A percentile compares a stretch with the other conserved stretches of the same genome.
Conservation (phyloP, 179 eudicot genomes). For the Gypsophila paniculata region DNA sequence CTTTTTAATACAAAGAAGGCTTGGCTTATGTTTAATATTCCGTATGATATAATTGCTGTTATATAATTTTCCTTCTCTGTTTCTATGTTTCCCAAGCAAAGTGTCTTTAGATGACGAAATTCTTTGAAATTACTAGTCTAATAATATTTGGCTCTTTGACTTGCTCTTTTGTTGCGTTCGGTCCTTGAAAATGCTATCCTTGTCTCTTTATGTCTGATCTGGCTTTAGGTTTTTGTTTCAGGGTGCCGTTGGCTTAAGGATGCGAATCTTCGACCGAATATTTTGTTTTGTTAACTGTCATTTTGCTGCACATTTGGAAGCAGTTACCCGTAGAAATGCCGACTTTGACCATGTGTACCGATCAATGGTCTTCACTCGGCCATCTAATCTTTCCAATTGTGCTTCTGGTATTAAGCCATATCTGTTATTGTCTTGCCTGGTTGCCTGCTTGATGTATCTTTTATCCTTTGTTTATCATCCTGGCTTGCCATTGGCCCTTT, state of each 20-base stretch:
- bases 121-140: neutral
- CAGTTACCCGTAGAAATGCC: constrained; percentile 88
- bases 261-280: constrained; percentile 78
- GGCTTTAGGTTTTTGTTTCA: constrained; percentile 38
- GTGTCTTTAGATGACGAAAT: neutral
- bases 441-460: constrained; percentile 42
- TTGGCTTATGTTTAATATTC: neutral
- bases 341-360: constrained; percentile 92
- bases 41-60: neutral
- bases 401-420: constrained; percentile 66
- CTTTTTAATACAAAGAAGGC: neutral
- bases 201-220: constrained; percentile 25
- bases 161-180: neutral
- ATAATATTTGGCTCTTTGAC: neutral
- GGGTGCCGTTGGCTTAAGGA: constrained; percentile 98
- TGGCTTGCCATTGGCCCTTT: constrained; percentile 54
- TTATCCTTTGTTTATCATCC: constrained; percentile 46
- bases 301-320: constrained; percentile 97
- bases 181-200: constrained; percentile 1
- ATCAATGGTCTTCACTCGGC: constrained; percentile 77
- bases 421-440: constrained; percentile 47
- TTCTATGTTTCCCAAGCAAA: neutral
- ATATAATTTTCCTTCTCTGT: neutral
- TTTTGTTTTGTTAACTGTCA: constrained; percentile 97
- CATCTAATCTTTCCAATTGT: constrained; percentile 43